Conservation (phyloP, 2,329 filamentous ascomycete genomes). For the Westerdykella ornata region DNA sequence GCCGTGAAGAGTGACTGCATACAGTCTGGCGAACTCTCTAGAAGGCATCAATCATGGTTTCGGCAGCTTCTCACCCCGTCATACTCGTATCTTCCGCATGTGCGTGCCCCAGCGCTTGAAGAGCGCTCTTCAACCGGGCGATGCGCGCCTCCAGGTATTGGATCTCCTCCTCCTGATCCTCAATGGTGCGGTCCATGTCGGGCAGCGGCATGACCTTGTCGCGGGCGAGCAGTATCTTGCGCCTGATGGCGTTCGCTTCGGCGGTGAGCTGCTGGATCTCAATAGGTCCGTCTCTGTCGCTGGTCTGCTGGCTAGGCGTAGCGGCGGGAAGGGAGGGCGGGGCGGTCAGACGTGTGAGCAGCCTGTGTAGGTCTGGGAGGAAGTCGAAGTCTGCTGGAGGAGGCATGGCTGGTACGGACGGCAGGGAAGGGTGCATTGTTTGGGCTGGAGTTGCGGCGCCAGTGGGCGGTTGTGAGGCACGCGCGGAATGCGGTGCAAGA, state of each 20-base stretch:
- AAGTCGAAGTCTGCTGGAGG: conserved; percentile 79
- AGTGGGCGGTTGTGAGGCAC: conserved; percentile 30
- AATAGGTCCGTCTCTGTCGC: conserved; percentile 36
- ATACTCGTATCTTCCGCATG: conserved; percentile 31
- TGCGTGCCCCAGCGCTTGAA: conserved; percentile 12
- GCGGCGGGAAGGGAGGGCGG: conserved; percentile 30
- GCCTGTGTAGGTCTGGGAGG: conserved; percentile 70
- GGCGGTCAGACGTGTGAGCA: conserved; percentile 66
- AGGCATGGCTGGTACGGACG: conserved; percentile 56
- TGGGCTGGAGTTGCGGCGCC: conserved; percentile 24
- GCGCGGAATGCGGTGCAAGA: conserved; percentile 25
- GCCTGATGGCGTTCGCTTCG: conserved; percentile 71
- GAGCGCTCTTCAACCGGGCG: conserved; percentile 47
- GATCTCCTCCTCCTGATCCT: conserved; percentile 68
- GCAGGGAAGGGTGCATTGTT: conserved; percentile 26
- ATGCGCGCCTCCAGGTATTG: conserved; percentile 58
- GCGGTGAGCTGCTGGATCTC: conserved; percentile 71
- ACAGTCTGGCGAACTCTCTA: conserved; percentile 24
- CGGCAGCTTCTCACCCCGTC: conserved; percentile 27
- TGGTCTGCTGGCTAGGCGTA: conserved; percentile 18
- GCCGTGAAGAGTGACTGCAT: conserved; percentile 21
- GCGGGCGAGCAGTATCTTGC: conserved; percentile 74
- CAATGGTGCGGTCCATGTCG: conserved; percentile 60
- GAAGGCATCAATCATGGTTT: conserved; percentile 24
- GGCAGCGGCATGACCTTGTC: conserved; percentile 59